Evolutionary conservation across 1,284 basidiomycete genomes (phyloP), one percentile per base, ranked within the genome.

Genomic region (Earliella scabrosa): DNA sequence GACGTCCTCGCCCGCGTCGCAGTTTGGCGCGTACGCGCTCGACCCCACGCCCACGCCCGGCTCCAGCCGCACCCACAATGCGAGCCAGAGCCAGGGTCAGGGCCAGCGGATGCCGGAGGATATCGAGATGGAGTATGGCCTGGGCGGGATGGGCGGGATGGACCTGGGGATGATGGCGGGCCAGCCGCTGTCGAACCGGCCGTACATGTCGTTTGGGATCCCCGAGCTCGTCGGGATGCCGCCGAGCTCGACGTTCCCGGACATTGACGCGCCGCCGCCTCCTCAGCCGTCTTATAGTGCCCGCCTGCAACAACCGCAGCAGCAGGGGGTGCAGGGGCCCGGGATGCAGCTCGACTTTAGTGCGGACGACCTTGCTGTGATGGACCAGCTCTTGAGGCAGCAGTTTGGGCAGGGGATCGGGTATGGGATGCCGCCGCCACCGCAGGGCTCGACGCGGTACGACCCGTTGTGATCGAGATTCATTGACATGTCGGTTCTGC

Each of bases 311-410:
- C n/a, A n/a, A n/a, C n/a, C n/a, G n/a, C n/a, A n/a, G n/a, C n/a
- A n/a, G n/a, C n/a, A n/a, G n/a, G n/a, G n/a, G n/a, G n/a, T n/a
- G n/a, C n/a, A n/a, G n/a, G n/a, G n/a, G n/a, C n/a, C n/a, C n/a
- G n/a, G n/a, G n/a, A 56, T 66, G 45, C 51, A 65, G 44, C 56
- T 69, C 26, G 67, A 65, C 48, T 68, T 67, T 43, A 66, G 60
- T 54, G 54, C 60, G 43, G 67, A 67, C 50, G 68, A 70, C 60
- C 55, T 68, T 27, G 67, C 67, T 49, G 61, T 68, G 41, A 70
- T 70, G 67, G 67, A 70, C 56, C 66, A 68, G 64, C 64, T 70
- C 41, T 38, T 64, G 46, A 43, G 63, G 50, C 65, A 68, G 56
- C 67, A 70, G 61, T 58, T 60, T 44, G 43, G 21, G 39, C 35